Base-by-base conservation (phyloP, 768 basidiomycete species). In the Lentinula aciculospora region DNA sequence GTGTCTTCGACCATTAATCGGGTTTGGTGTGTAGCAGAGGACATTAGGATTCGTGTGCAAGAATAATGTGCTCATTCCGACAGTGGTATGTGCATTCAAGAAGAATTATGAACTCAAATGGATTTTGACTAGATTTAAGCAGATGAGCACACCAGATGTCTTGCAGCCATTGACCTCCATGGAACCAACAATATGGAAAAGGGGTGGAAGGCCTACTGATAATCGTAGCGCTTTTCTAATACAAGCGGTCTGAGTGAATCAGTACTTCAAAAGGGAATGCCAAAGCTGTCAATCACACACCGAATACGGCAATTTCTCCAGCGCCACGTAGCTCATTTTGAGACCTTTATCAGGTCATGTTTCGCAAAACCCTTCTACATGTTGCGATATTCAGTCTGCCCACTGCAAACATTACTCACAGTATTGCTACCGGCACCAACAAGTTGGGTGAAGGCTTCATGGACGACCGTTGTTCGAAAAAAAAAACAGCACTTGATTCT, bases 201-300 rank as follows among this genome's bases (percentile, higher is more conserved):
- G 3, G 73, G 72, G 2, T 66, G 71, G 6, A 73, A 74, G 64
- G 8, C 77, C 76, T 56, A 73, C 71, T 19, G 71, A 68, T 60
- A 78, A 67, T 27, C 79, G 67, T 45, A 80, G 67, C 0, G 76
- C 69, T 62, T 81, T 78, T 56, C 78, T 79, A 31, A 79, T 69
- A 28, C 80, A 76, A 5, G 77, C 78, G 1, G 74, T 76, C 79
- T 80, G 55, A n/a, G 27, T 57, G 49, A 6, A 19, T 64, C 67
- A 69, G 32, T 17, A 34, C 5, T 1, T 15, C 29, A n/a, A 32
- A 19, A 25, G 7, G 36, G 12, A 3, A 46, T 17, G n/a, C 19
- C 17, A 53, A 23, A 37, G 31, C 28, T 34, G 7, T 17, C 39
- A 42, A 15, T 23, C 2, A 62, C 72, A 32, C 46, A 75, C 73